A percentile compares a stretch with the other conserved stretches of the same genome.
Evolutionary conservation across 345 rosid genomes (phyloP).

Genomic region (Melaleuca alternifolia): DNA sequence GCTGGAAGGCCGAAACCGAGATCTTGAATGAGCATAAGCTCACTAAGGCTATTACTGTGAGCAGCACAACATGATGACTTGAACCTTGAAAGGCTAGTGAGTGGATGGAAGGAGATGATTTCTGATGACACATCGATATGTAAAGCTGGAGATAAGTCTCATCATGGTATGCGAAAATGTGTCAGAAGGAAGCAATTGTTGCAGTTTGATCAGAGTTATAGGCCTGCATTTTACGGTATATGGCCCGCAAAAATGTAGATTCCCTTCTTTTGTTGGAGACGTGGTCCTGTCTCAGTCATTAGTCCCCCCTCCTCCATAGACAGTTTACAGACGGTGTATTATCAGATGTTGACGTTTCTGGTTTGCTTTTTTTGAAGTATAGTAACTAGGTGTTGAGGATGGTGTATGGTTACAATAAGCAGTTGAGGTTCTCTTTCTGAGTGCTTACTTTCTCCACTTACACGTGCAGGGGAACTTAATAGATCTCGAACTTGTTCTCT

Average conservation of each 20-base stretch:
- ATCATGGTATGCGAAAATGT: slow-evolving; percentile 18
- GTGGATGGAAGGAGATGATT: slow-evolving; percentile 30
- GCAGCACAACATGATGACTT: slow-evolving; percentile 24
- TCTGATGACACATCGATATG: slow-evolving; percentile 15
- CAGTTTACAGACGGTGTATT: too few relatives aligned
- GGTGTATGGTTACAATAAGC: background rate
- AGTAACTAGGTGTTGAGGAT: background rate
- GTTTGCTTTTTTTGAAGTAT: background rate
- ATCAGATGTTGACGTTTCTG: background rate
- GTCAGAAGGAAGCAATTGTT: slow-evolving; percentile 42
- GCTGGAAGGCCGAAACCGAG: slow-evolving; percentile 54
- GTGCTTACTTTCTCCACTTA: background rate
- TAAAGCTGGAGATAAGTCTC: slow-evolving; percentile 9
- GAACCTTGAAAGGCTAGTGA: slow-evolving; percentile 41
- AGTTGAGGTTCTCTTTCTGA: background rate
- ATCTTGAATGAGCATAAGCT: slow-evolving; percentile 63
- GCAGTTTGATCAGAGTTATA: slow-evolving; percentile 73
- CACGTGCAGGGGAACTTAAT: background rate
- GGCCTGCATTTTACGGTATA: slow-evolving; percentile 88
- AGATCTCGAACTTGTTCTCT: background rate
- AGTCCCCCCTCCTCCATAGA: background rate
- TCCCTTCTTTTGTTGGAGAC: background rate
- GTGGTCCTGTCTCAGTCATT: background rate
- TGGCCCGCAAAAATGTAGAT: slow-evolving; percentile 78
- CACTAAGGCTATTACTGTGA: slow-evolving; percentile 14